Evolutionary conservation across 805 yeast species (phyloP), one percentile per base, ranked within the genome.

Genomic region (Myxozyma neglecta): DNA sequence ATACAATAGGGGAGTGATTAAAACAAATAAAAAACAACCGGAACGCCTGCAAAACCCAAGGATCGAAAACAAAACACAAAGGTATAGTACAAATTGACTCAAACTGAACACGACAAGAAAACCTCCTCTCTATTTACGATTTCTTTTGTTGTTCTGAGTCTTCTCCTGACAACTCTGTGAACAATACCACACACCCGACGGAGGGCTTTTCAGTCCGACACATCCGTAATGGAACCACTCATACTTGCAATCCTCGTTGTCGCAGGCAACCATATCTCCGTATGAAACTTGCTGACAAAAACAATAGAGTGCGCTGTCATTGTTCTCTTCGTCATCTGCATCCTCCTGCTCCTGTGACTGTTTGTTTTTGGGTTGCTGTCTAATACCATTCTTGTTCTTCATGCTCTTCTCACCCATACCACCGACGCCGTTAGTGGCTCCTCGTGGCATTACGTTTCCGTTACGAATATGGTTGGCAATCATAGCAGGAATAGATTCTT

Each of bases 141-240:
- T 57, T 36, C 51, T 54, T 49, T 62, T 61, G 39, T 32, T 57
- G 37, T 37, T 53, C 45, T 52, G 58, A 16, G 56, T 52, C 46
- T 51, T 56, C n/a, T 60, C 63, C 55, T 56, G 60, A 48, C 67
- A 64, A 35, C 13, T 36, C 40, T 48, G 88, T 0, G 97, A 90
- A 77, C 99, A 93, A 73, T 85, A 92, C 99, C 99, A 93, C 52
- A 88, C 87, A 18, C 94, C 96, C 70, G 85, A 85, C 1, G 98
- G 98, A 4, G 96, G 97, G 55, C 85, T 86, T 18, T 85, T 86
- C 62, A 93, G 78, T 0, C 96, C 96, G 46, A 93, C 97, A 78
- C 99, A 94, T 59, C 86, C 87, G 80, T 92, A 93, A 75, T 94
- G 99, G 76, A 93, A 93, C 98, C 98, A 93, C 73, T 90, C 97